Conservation (phyloP, 1,284 basidiomycete genomes). For the Sphaerobolus stellatus region DNA sequence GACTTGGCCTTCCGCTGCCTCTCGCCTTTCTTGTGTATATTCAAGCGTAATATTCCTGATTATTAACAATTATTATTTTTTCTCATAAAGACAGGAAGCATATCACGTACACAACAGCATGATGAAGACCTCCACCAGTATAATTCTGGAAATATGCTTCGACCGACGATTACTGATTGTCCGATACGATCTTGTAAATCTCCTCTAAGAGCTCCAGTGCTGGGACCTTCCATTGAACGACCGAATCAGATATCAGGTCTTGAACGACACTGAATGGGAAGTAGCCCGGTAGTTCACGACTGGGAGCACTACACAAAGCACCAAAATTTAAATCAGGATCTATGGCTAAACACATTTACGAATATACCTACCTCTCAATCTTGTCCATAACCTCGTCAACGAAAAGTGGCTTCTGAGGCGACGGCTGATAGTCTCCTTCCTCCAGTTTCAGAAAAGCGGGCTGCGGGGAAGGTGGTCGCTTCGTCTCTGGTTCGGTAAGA, state of each 20-base stretch:
- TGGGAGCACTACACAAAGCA: constrained; percentile 50
- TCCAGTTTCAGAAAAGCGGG: constrained; percentile 25
- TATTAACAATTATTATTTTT: not conserved
- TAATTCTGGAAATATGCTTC: constrained; percentile 44
- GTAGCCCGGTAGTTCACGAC: constrained; percentile 65
- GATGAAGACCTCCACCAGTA: constrained; percentile 49
- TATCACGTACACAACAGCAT: constrained; percentile 46
- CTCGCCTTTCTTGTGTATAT: constrained; percentile 45
- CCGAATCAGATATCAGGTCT: constrained; percentile 46
- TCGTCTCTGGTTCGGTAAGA: not conserved
- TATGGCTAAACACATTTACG: no score
- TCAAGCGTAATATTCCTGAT: constrained; percentile 47
- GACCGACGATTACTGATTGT: constrained; percentile 44
- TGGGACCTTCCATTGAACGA: constrained; percentile 50
- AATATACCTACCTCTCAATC: constrained; percentile 40
- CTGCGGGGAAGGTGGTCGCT: not conserved
- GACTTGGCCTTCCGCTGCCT: constrained; percentile 41
- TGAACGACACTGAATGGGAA: constrained; percentile 62
- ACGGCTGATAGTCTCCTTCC: not conserved
- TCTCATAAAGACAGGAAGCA: constrained; percentile 19
- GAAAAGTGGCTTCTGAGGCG: not conserved
- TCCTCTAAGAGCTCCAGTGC: constrained; percentile 48
- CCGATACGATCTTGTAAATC: constrained; percentile 39
- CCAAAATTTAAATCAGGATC: no score
- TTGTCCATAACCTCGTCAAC: not conserved